Conservation (phyloP, 345 rosid species). For the Salix exigua region DNA sequence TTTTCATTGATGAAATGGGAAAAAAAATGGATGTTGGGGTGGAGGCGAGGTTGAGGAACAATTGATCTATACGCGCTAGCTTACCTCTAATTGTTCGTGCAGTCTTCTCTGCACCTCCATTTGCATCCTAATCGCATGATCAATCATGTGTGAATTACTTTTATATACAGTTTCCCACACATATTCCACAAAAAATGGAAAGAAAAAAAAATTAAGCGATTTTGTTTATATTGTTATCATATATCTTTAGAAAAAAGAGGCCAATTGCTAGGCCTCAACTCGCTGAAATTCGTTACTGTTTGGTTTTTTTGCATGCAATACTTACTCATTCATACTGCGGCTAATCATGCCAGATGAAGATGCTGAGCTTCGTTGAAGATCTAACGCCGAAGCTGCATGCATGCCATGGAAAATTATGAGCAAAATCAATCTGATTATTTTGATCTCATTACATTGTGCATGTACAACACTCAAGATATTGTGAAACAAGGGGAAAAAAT, state of each 20-base stretch:
- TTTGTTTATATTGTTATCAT: neutral
- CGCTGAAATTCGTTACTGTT: neutral
- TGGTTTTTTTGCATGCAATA: neutral
- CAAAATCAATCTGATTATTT: neutral
- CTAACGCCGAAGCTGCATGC: constrained; percentile 59
- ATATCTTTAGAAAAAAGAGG: neutral
- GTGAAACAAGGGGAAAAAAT: neutral
- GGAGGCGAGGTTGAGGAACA: neutral
- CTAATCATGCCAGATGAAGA: constrained; percentile 90
- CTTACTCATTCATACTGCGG: constrained; percentile 96
- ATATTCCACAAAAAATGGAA: constrained; percentile 25
- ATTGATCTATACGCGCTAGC: neutral
- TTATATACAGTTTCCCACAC: constrained; percentile 23
- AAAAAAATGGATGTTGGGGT: neutral
- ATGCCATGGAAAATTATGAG: neutral
- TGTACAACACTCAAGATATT: neutral
- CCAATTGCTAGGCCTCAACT: neutral
- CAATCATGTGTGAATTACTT: constrained; percentile 49
- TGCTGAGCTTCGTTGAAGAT: constrained; percentile 77
- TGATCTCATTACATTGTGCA: neutral
- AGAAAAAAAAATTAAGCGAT: neutral
- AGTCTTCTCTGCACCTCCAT: constrained; percentile 99
- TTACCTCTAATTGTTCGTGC: constrained; percentile 97
- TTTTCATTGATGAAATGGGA: neutral
- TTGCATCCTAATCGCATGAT: constrained; percentile 78